Conservation (phyloP, 306 rosid species). For the Cajanus cajan region DNA sequence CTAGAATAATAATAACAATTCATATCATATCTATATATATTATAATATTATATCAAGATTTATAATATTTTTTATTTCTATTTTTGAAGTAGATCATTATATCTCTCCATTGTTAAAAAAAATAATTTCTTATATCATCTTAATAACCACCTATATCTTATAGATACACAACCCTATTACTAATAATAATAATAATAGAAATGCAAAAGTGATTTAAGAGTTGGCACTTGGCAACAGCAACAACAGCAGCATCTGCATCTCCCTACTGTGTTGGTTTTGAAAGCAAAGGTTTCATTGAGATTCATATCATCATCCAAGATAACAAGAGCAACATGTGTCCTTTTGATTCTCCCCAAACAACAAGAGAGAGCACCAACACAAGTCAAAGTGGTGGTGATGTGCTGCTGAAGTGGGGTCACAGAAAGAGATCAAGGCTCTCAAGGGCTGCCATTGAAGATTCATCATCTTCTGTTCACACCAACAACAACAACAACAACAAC, state of each 20-base stretch:
- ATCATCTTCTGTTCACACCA: constrained; percentile 45
- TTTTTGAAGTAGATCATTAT: too few species aligned
- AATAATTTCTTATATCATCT: too few species aligned
- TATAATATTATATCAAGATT: too few species aligned
- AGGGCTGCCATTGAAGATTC: constrained; percentile 60
- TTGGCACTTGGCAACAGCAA: neutral
- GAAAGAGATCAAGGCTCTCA: constrained; percentile 57
- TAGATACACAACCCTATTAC: too few species aligned
- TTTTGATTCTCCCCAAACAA: constrained; percentile 35
- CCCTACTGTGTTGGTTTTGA: constrained; percentile 22
- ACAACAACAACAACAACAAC: too few species aligned
- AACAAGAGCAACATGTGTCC: constrained; percentile 14
- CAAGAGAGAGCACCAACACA: constrained; percentile 35
- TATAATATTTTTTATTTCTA: too few species aligned
- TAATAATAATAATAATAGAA: neutral
- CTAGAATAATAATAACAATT: neutral
- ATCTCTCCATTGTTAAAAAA: too few species aligned
- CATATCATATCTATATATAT: too few species aligned
- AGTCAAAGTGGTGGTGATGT: constrained; percentile 50
- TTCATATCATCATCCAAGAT: constrained; percentile 30
- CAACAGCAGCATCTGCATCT: neutral
- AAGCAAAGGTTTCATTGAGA: constrained; percentile 42
- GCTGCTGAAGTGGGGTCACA: constrained; percentile 68
- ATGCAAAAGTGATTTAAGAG: neutral
- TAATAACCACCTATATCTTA: too few species aligned